Evolutionary conservation across 1,284 basidiomycete species (phyloP), one percentile per base, ranked within the genome.

Genomic region (Apiotrichum montevideense): DNA sequence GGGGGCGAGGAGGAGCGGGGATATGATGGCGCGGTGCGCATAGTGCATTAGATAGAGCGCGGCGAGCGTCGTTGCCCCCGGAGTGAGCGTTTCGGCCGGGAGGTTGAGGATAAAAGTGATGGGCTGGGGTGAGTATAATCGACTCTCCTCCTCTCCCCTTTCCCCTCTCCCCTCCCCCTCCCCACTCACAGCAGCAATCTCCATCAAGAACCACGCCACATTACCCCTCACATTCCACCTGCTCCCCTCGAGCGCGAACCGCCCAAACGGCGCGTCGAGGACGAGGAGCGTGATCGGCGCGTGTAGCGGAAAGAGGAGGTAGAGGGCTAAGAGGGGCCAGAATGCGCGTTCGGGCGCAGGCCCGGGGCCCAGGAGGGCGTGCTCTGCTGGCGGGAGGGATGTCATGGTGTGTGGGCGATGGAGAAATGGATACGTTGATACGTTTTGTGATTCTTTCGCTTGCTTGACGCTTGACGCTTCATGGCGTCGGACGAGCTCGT

Each of bases 141-240:
- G 13, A 39, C 13, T 13, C 7, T 7, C 13, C 37, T 8, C 13
- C 37, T 39, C 21, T 21, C 21, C 21, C 21, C 34, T 62, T 9
- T 39, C 9, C 9, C 37, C 8, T 39, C 37, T 35, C 33, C 10
- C 10, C 33, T 54, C 50, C 0, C 56, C 47, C 29, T 34, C 11
- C 14, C 29, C 6, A 62, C 84, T 53, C 6, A 90, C 88, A 3
- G 88, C 82, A n/a, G 87, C 80, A 44, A 88, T 77, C 74, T 95
- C 91, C 90, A 94, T 94, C 50, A 82, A 43, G 33, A 90, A 86
- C 90, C 91, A 94, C 35, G 86, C 79, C 6, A 74, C n/a, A 55
- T 78, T 78, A 9, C 78, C 79, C 63, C 49, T 80, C 6, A 87
- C 65, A 21, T 83, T 73, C 46, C 84, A 76, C 51, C 78, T 74